Percentiles rank a stretch among this genome's conserved stretches.
These are phyloP conservation scores for Zygotorulaspora sp. DNA, from an alignment of 805 yeast species.

Conservation along the genomic window DNA sequence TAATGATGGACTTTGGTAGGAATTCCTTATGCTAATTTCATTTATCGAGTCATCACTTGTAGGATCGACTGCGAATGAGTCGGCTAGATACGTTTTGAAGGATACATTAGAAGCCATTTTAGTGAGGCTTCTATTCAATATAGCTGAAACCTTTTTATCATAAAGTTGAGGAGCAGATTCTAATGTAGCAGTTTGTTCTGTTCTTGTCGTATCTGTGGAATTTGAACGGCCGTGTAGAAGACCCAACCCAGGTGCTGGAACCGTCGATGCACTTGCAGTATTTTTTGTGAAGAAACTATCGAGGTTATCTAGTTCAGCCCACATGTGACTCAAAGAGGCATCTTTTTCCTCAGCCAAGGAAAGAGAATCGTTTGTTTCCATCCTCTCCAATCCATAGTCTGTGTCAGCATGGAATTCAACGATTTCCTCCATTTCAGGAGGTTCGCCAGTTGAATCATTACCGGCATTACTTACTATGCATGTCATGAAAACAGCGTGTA, in stretches of 20 bases:
- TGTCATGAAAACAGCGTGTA: conserved; percentile 90
- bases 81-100: conserved; percentile 71
- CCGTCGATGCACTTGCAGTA: conserved; percentile 12
- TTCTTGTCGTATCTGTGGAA: conserved; percentile 60
- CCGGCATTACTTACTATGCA: conserved; percentile 44
- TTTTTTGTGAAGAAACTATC: conserved; percentile 84
- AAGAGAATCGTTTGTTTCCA: conserved; percentile 29
- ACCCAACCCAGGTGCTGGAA: conserved; percentile 15
- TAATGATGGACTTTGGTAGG: conserved; percentile 10
- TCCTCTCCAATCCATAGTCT: conserved; percentile 28
- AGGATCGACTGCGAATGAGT: conserved; percentile 45
- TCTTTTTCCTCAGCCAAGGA: conserved; percentile 54
- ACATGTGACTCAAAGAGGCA: conserved; percentile 79
- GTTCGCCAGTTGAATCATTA: conserved; percentile 14
- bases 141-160: conserved; percentile 74
- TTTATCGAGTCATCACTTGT: conserved; percentile 15
- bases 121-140: conserved; percentile 66
- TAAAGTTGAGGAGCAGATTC: conserved; percentile 75
- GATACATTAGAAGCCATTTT: conserved; percentile 72
- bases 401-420: conserved; percentile 34
- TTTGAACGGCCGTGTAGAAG: conserved; percentile 37
- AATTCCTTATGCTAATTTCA: conserved; percentile 8
- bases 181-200: conserved; percentile 45
- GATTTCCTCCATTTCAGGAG: conserved; percentile 25
- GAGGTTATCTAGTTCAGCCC: conserved; percentile 86